These are phyloP conservation scores for Fusarium tjaetaba DNA, from an alignment of 2,329 filamentous ascomycete species.

Conservation along the genomic window DNA sequence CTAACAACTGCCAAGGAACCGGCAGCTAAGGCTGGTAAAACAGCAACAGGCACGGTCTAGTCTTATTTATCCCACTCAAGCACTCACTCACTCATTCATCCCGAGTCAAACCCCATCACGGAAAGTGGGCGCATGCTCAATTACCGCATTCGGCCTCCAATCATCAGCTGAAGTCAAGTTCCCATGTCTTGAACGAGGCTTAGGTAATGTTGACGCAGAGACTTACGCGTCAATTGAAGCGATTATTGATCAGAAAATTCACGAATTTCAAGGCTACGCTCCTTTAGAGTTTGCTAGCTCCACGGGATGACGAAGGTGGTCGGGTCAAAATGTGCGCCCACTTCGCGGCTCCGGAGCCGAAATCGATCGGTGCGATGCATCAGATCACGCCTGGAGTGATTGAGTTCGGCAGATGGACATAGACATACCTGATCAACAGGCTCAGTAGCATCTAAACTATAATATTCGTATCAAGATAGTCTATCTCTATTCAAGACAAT, in stretches of 20 bases:
- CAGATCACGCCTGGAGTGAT: not conserved
- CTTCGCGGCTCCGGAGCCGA: conserved; percentile 7
- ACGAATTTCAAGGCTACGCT: not conserved
- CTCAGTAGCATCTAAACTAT: not conserved
- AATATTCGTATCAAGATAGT: not conserved
- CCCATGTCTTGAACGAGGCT: not conserved
- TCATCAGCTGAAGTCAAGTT: not conserved
- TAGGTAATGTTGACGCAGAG: not conserved
- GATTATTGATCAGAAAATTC: not conserved
- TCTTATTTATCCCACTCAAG: not conserved
- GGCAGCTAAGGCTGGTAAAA: not conserved
- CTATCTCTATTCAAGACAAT: not conserved
- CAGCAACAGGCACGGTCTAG: not conserved
- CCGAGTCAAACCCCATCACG: not conserved
- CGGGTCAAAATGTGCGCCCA: conserved; percentile 7
- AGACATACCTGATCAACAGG: not conserved
- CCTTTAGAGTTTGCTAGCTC: conserved; percentile 1
- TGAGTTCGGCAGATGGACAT: not conserved
- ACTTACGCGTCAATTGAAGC: not conserved
- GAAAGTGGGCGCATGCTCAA: not conserved
- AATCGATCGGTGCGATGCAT: conserved; percentile 6
- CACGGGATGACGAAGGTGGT: conserved; percentile 5
- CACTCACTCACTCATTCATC: not conserved
- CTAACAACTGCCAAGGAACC: not conserved
- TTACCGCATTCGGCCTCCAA: conserved; percentile 5